phyloP scores from a whole-genome alignment of 2,329 filamentous ascomycete species.

The Venturia pyrina region DNA sequence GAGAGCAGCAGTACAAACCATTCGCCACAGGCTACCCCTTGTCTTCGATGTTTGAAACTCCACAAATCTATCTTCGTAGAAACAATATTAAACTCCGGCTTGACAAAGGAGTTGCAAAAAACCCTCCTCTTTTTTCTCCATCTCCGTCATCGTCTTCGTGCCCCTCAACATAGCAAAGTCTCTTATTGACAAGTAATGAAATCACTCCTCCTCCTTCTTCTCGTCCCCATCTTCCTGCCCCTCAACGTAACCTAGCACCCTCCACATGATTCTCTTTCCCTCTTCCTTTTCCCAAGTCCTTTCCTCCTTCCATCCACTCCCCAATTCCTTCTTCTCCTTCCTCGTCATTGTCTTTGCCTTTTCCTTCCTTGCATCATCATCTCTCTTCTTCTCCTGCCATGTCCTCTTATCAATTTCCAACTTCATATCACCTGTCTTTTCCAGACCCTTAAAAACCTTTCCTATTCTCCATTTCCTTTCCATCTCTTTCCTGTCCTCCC shows the following conservation, averaged over 20 bases:
- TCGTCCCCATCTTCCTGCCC: not conserved
- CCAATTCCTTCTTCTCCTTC: not conserved
- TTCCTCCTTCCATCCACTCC: not conserved
- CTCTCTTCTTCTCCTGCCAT: not conserved
- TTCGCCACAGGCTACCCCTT: too few species aligned
- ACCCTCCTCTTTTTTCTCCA: too few species aligned
- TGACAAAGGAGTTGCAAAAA: too few species aligned
- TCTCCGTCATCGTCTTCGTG: too few species aligned
- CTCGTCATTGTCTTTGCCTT: not conserved
- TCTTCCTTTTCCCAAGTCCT: not conserved
- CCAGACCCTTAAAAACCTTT: too few species aligned
- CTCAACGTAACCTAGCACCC: not conserved
- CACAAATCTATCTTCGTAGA: too few species aligned
- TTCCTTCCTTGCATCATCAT: not conserved
- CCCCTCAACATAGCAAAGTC: too few species aligned
- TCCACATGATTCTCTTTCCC: not conserved
- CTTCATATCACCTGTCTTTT: not conserved
- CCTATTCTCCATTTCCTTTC: not conserved
- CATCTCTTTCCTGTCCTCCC: not conserved
- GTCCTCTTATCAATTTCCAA: not conserved
- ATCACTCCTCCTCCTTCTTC: too few species aligned
- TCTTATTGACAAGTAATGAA: too few species aligned
- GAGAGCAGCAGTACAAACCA: too few species aligned
- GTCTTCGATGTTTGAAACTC: too few species aligned
- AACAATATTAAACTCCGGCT: too few species aligned